Base-by-base conservation (phyloP, 441 rosid species). In the Rhodomyrtus psidioides region DNA sequence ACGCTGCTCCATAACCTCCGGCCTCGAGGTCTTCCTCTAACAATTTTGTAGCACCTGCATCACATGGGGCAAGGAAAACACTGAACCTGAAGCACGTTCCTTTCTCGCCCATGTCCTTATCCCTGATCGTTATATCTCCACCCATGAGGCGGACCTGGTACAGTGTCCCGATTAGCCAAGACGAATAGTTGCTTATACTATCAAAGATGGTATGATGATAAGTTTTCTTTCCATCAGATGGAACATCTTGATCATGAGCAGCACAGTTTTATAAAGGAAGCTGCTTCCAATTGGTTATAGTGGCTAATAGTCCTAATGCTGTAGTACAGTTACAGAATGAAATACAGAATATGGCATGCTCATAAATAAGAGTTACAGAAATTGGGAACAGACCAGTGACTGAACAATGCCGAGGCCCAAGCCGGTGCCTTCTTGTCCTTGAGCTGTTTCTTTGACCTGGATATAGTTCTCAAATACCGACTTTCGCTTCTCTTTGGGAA, bases 391-490 rank as follows among this genome's bases (percentile, higher is more conserved):
- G 92, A 95, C 98, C 94, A 97, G 87, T 85, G 98, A 96, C 83
- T 95, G 98, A 79, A 96, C 99, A 85, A 97, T 97, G 9, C 98
- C 98, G n/a, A 94, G 99, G 62, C 98, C 98, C 87, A 96, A 88
- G 81, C 98, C 98, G 28, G 98, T 97, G 88, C 98, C 99, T 87
- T 90, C 93, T 87, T 91, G 91, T 60, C 92, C 95, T 60, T 53
- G 86, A 86, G 90, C 90, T 54, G 94, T 92, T 88, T 94, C 98
- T 87, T 92, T 92, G 82, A 95, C 96, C 84, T 97, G 99, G 84
- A 94, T 95, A 89, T 92, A 96, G 87, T 93, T 94, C 83, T 97
- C 98, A 85, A 96, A 96, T 44, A 97, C 96, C 0, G 92, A 92
- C 75, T 92, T 88, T 51, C 88, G 90, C 88, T 91, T 91, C 85